A percentile compares a stretch with the other conserved stretches of the same genome.
Conservation (phyloP, 2,329 filamentous ascomycete genomes). For the Pseudocercospora pini-densiflorae region DNA sequence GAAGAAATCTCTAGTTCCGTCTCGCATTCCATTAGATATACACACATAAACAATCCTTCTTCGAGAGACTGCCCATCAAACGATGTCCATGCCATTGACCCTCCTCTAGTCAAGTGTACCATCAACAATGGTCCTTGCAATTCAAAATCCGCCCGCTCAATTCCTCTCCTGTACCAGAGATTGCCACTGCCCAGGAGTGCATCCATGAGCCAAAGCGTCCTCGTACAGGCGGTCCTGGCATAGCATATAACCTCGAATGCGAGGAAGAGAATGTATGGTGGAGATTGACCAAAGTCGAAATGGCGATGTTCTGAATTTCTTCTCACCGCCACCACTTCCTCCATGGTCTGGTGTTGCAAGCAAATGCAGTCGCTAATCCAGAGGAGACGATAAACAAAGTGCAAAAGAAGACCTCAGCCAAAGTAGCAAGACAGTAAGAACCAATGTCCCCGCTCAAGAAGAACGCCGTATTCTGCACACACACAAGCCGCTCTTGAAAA, state of each 20-base stretch:
- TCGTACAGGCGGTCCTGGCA: not conserved
- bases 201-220: not conserved
- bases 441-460: constrained; percentile 14
- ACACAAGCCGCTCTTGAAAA: not conserved
- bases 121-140: not conserved
- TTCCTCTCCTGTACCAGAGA: not conserved
- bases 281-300: not conserved
- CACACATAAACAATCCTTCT: constrained; percentile 8
- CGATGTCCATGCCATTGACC: not conserved
- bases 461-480: constrained; percentile 12
- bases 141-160: not conserved
- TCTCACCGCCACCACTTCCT: constrained; percentile 1
- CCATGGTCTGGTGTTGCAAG: constrained; percentile 10
- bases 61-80: constrained; percentile 1
- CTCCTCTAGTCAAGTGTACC: not conserved
- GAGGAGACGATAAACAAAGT: constrained; percentile 28
- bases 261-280: not conserved
- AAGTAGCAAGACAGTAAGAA: constrained; percentile 11
- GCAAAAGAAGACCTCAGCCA: constrained; percentile 15
- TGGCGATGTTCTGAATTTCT: constrained; percentile 4
- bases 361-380: constrained; percentile 33
- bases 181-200: not conserved
- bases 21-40: constrained; percentile 14
- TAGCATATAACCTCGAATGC: not conserved
- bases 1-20: not conserved